phyloP scores from a whole-genome alignment of 1,139 yeast genomes.

The Candida mesenterica region DNA sequence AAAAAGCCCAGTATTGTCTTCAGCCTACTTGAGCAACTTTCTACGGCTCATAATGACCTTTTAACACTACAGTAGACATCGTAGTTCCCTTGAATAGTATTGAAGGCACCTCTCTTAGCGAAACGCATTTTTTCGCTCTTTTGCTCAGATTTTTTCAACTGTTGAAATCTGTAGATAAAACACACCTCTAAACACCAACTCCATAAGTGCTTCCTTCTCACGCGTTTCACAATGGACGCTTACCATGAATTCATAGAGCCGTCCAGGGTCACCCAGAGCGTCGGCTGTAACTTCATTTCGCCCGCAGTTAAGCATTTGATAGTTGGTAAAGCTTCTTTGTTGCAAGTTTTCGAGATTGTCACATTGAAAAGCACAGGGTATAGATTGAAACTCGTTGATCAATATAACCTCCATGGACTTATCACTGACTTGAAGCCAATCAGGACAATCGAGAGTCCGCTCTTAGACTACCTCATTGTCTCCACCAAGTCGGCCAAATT shows the following conservation, averaged over 20 bases:
- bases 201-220: too few species aligned
- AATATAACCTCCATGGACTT: conserved; percentile 70
- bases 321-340: conserved; percentile 67
- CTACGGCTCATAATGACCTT: too few species aligned
- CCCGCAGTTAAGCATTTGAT: conserved; percentile 53
- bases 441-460: conserved; percentile 48
- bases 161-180: too few species aligned
- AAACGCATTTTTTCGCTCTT: too few species aligned
- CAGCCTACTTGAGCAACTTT: too few species aligned
- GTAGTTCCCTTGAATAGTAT: too few species aligned
- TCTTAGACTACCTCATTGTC: conserved; percentile 60
- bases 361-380: conserved; percentile 23
- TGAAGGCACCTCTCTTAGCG: too few species aligned
- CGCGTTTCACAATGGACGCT: conserved; percentile 59
- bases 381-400: conserved; percentile 56
- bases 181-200: too few species aligned
- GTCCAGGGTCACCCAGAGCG: conserved; percentile 63
- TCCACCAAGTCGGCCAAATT: conserved; percentile 76
- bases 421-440: conserved; percentile 59
- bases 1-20: too few species aligned
- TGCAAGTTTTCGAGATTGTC: conserved; percentile 62
- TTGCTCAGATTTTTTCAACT: too few species aligned
- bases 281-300: conserved; percentile 62
- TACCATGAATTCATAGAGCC: conserved; percentile 82
- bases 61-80: too few species aligned